Evolutionary conservation across 192 early-diverging fungal genomes (phyloP), one percentile per base, ranked within the genome.

Genomic region (Coemansia asiatica): DNA sequence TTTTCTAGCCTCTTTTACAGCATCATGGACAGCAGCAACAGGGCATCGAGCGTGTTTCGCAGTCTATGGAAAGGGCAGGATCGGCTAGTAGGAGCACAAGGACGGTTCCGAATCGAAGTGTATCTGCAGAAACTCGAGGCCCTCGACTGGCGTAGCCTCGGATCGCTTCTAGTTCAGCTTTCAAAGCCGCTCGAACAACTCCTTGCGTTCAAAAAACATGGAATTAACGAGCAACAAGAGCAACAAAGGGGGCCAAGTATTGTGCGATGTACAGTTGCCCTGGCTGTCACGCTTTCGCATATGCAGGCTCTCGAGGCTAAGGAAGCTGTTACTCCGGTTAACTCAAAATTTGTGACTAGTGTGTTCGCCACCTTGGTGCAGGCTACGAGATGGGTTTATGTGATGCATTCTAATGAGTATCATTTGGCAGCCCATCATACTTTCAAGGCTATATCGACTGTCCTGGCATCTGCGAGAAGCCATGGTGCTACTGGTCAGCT

Each of bases 91-190:
- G 63, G 33, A 19, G 16, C 59, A 0, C 60, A 49, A 16, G 63
- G 67, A 3, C 66, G 21, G 26, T 61, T 79, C 26, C 61, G 61
- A 15, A 8, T 58, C 26, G 67, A 66, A 19, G 55, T 27, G 23
- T 73, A 54, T 28, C 35, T 47, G 6, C 56, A 63, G 19, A 6
- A n/a, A 38, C 53, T 79, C 16, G 23, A 22, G 4, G 8, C 29
- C 5, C 70, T 73, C 3, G 38, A 25, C 13, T 79, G 76, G 76
- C 76, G 76, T 19, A 67, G 61, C 21, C 71, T 79, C 15, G 76
- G 76, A 0, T 31, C 66, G 27, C 64, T 79, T 0, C 67, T 79
- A 0, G 76, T 50, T 1, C 70, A 60, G 31, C 60, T 79, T 6
- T 26, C 8, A 13, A 13, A 55, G 26, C 53, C 53, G 12, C 26